phyloP scores from a whole-genome alignment of 768 basidiomycete genomes.

The Auriscalpium vulgare region DNA sequence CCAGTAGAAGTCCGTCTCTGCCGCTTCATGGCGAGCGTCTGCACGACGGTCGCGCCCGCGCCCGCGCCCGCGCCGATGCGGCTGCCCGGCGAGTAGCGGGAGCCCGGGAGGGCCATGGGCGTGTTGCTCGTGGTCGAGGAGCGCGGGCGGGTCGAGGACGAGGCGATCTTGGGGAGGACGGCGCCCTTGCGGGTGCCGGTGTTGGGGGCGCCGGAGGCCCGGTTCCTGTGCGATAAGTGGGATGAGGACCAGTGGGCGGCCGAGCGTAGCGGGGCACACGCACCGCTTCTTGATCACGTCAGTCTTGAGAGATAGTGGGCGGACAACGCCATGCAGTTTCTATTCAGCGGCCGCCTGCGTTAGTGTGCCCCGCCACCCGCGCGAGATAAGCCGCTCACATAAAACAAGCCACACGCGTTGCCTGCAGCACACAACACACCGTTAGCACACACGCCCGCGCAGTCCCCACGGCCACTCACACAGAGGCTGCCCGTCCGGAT shows the following conservation, averaged over 20 bases:
- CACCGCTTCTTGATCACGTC: slow-evolving; percentile 97
- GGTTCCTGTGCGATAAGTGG: slow-evolving; percentile 45
- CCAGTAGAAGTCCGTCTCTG: slow-evolving; percentile 64
- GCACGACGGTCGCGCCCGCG: slow-evolving; percentile 16
- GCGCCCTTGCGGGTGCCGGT: slow-evolving; percentile 55
- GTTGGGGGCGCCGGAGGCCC: slow-evolving; percentile 69
- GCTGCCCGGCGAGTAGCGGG: slow-evolving; percentile 30
- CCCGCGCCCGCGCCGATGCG: slow-evolving; percentile 22
- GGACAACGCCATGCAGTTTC: slow-evolving; percentile 95
- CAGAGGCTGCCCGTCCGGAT: slow-evolving; percentile 87
- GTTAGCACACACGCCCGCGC: slow-evolving; percentile 15
- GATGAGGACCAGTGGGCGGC: no score
- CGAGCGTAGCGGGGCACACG: no score
- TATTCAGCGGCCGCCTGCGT: slow-evolving; percentile 22
- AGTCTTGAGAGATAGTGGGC: slow-evolving; percentile 92
- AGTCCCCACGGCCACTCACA: slow-evolving; percentile 42
- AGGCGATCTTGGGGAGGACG: slow-evolving; percentile 65
- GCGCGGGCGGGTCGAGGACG: slow-evolving; percentile 64
- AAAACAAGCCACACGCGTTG: slow-evolving; percentile 91
- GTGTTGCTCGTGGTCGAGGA: slow-evolving; percentile 58
- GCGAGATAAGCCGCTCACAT: slow-evolving; percentile 40
- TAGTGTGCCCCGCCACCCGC: slow-evolving; percentile 6
- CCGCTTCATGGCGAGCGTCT: slow-evolving; percentile 53
- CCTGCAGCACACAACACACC: slow-evolving; percentile 32
- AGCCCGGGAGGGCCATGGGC: slow-evolving; percentile 36